These are phyloP conservation scores for Daldinia vernicosa DNA, from an alignment of 495 filamentous ascomycete species.

Conservation along the genomic window DNA sequence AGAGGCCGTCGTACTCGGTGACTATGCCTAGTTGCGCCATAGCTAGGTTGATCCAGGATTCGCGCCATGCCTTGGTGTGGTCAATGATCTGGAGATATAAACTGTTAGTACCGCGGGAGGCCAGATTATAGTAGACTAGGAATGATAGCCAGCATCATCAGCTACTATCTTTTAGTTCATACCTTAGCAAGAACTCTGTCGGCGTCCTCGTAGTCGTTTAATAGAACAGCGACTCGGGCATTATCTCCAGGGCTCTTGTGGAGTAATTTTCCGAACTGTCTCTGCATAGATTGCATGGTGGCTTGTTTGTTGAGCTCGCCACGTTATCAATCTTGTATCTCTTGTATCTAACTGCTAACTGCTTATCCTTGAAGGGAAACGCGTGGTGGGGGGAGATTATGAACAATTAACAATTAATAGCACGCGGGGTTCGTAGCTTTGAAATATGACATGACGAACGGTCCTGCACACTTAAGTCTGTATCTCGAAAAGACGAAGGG, in stretches of 20 bases:
- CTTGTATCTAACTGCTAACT: no score
- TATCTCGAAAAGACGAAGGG: not conserved
- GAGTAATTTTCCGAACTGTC: conserved; percentile 77
- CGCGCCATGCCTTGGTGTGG: conserved; percentile 81
- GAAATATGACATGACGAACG: conserved; percentile 11
- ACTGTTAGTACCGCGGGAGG: conserved; percentile 4
- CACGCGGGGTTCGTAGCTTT: conserved; percentile 29
- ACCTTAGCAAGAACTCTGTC: conserved; percentile 81
- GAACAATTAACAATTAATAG: conserved; percentile 11
- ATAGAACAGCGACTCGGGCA: conserved; percentile 75
- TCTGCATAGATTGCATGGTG: conserved; percentile 82
- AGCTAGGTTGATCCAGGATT: conserved; percentile 82
- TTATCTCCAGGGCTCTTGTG: conserved; percentile 76
- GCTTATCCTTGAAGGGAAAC: conserved; percentile 10
- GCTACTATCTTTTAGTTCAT: conserved; percentile 29
- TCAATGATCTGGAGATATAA: conserved; percentile 74
- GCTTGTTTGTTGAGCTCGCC: conserved; percentile 14
- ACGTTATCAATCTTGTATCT: not conserved
- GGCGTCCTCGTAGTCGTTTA: conserved; percentile 86
- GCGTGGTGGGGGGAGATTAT: conserved; percentile 10
- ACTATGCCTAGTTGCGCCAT: conserved; percentile 73
- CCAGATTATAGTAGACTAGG: not conserved
- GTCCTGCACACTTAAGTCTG: not conserved
- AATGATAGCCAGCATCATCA: no score
- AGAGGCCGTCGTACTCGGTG: conserved; percentile 78